Evolutionary conservation across 176 grass and related monocot genomes (phyloP), one percentile per base, ranked within the genome.

Genomic region (Eragrostis nindensis): DNA sequence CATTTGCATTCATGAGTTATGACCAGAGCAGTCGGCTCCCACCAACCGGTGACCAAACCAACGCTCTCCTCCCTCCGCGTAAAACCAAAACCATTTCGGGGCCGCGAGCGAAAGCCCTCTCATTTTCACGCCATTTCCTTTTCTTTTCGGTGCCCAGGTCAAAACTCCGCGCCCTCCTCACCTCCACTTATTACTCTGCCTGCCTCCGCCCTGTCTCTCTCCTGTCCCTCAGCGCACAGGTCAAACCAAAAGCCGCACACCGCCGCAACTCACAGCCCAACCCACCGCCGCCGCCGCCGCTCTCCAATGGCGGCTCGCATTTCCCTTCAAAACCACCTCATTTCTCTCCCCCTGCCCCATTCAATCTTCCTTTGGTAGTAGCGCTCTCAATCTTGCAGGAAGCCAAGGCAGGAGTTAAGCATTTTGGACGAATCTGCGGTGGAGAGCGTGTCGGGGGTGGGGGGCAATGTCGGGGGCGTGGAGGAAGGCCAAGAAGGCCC

Each of bases 401-500:
- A 40, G 2, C 45, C 7, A 25, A 78, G 60, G 5, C 39, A 15
- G 42, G 1, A 44, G 22, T 11, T 22, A 46, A 38, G 75, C 15
- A 53, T 32, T 0, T 39, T 26, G 0, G 14, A 45, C 63, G 40
- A 83, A 83, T 89, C 71, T 76, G 56, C 40, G 26, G 12, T 8
- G 13, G 59, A 48, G 49, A 1, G 13, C 2, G 41, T 24, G 32
- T 17, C 24, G 36, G 46, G 25, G 72, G 17, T 15, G 19, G 43
- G 43, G 71, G 36, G 73, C 53, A 86, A 91, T 98, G 90, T 90
- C 80, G 72, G 86, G 90, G 53, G 73, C 62, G 76, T 98, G 96
- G 92, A 95, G 87, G 88, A 87, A 91, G 72, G 90, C 92, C 22
- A 98, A 98, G 90, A 87, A 48, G 64, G 88, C 88, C 41, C 61